These are phyloP conservation scores for Pisolithus sp. DNA, from an alignment of 768 basidiomycete genomes.

Conservation along the genomic window DNA sequence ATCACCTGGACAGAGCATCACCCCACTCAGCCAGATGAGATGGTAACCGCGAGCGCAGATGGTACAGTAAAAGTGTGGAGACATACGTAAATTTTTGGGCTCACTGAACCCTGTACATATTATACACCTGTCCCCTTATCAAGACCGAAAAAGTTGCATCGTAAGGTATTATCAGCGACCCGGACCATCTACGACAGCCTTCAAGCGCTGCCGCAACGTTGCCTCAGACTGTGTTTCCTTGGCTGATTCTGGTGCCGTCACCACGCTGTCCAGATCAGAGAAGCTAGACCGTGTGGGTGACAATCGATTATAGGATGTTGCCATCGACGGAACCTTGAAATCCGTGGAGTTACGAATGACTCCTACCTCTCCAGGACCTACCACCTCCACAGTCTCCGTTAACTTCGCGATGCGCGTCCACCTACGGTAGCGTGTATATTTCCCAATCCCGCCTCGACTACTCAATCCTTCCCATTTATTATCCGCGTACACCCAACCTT, in stretches of 20 bases:
- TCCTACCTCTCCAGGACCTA: constrained; percentile 31
- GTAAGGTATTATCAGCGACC: constrained; percentile 7
- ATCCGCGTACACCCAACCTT: constrained; percentile 92
- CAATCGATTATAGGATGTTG: constrained; percentile 11
- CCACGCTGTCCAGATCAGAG: constrained; percentile 25
- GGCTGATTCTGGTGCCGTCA: constrained; percentile 17
- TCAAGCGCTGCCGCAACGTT: constrained; percentile 25
- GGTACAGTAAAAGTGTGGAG: constrained; percentile 90
- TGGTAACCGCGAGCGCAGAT: constrained; percentile 87
- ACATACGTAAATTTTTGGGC: constrained; percentile 27
- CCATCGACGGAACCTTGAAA: constrained; percentile 19
- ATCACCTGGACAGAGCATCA: constrained; percentile 93
- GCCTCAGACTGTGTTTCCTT: constrained; percentile 10
- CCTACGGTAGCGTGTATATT: constrained; percentile 82
- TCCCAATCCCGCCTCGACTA: constrained; percentile 78
- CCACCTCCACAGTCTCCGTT: constrained; percentile 60
- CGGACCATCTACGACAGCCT: constrained; percentile 24
- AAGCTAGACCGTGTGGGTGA: constrained; percentile 26
- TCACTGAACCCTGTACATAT: neutral
- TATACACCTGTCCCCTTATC: no score
- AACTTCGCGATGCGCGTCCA: constrained; percentile 85
- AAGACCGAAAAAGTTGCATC: neutral
- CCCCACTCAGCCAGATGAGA: constrained; percentile 71
- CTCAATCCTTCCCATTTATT: constrained; percentile 89
- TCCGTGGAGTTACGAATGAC: constrained; percentile 22